Conservation (phyloP, 345 rosid species). For the Linum usitatissimum region DNA sequence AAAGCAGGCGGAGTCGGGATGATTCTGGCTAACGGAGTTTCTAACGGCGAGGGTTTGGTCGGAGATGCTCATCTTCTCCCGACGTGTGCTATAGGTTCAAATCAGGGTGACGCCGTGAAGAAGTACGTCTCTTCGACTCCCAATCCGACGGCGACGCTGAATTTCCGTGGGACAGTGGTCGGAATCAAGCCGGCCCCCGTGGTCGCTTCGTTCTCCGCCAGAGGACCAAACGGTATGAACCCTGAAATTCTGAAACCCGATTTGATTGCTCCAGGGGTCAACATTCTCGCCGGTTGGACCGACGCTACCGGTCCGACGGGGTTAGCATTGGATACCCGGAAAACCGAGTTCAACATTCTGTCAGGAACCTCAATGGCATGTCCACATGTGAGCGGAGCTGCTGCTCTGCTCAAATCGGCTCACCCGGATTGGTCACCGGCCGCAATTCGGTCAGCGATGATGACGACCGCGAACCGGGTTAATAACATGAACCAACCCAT, state of each 20-base stretch:
- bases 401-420: conserved; percentile 72
- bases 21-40: conserved; percentile 67
- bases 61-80: conserved; percentile 78
- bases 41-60: conserved; percentile 76
- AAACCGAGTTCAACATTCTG: conserved; percentile 64
- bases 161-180: conserved; percentile 56
- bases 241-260: conserved; percentile 75
- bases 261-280: conserved; percentile 81
- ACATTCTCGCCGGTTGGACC: conserved; percentile 83
- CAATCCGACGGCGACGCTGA: conserved; percentile 44
- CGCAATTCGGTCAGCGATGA: conserved; percentile 62
- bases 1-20: conserved; percentile 80
- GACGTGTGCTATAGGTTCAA: conserved; percentile 57
- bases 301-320: conserved; percentile 69
- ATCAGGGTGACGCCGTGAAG: conserved; percentile 57
- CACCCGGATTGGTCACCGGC: conserved; percentile 80
- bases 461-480: conserved; percentile 57
- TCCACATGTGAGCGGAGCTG: conserved; percentile 75
- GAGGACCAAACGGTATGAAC: conserved; percentile 66
- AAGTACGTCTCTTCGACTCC: conserved; percentile 31
- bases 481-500: conserved; percentile 52
- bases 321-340: conserved; percentile 48
- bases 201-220: conserved; percentile 70
- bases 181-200: conserved; percentile 77
- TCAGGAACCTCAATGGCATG: conserved; percentile 87